These are phyloP conservation scores for Blastocladiella britannica DNA, from an alignment of 192 early-diverging fungal species.

Conservation along the genomic window DNA sequence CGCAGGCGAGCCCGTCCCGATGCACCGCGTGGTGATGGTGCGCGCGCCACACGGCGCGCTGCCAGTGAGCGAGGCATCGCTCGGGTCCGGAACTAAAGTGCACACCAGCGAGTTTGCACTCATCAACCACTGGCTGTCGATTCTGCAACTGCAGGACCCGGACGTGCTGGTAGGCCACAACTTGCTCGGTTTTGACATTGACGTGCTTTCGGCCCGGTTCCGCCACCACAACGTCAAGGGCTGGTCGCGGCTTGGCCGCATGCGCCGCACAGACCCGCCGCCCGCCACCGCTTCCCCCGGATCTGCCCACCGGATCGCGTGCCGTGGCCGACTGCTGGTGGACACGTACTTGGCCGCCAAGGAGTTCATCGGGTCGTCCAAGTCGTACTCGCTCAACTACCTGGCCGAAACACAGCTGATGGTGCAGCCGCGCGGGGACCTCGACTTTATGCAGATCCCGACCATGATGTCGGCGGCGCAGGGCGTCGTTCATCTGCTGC, in stretches of 20 bases:
- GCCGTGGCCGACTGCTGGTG: conserved; percentile 71
- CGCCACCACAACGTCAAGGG: conserved; percentile 46
- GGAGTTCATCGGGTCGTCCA: conserved; percentile 55
- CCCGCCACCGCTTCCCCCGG: neutral
- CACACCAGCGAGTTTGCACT: neutral
- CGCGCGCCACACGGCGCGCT: neutral
- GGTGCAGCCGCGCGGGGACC: conserved; percentile 55
- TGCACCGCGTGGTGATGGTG: neutral
- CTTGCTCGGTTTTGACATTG: conserved; percentile 84
- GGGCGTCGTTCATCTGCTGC: conserved; percentile 44
- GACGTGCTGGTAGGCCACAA: conserved; percentile 94
- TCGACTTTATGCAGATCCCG: conserved; percentile 59
- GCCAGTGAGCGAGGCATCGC: neutral
- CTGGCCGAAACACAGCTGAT: conserved; percentile 57
- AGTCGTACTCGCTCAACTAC: conserved; percentile 60
- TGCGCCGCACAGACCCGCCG: conserved; percentile 41
- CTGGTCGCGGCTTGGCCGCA: conserved; percentile 77
- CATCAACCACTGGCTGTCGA: conserved; percentile 17
- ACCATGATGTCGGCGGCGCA: conserved; percentile 40
- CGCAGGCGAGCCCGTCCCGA: neutral
- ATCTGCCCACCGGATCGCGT: conserved; percentile 50
- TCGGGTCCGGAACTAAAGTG: neutral
- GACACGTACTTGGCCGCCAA: conserved; percentile 81
- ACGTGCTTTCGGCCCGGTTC: conserved; percentile 84
- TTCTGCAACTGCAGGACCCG: conserved; percentile 57